A percentile compares a stretch with the other conserved stretches of the same genome.
Evolutionary conservation across 2,329 filamentous ascomycete genomes (phyloP).

Genomic region (Biscogniauxia mediterranea): DNA sequence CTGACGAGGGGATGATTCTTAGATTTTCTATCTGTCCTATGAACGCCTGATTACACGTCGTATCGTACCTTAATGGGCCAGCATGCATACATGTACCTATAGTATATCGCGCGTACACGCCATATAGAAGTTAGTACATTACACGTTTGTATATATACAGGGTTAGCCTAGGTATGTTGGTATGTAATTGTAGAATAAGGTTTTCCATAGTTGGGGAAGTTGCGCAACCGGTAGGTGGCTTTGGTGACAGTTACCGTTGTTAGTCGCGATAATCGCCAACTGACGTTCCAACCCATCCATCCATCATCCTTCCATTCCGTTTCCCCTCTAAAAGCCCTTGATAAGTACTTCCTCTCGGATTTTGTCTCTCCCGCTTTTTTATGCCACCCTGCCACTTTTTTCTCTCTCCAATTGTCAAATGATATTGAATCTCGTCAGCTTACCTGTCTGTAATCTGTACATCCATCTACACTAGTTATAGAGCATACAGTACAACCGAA

Average conservation of each 20-base stretch:
- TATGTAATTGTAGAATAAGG: neutral
- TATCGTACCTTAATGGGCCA: neutral
- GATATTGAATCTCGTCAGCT: neutral
- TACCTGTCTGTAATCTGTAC: neutral
- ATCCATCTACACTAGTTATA: neutral
- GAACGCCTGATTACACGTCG: neutral
- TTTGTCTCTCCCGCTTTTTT: no score
- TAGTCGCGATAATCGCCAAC: no score
- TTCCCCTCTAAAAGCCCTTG: no score
- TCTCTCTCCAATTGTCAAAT: neutral
- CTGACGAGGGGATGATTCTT: constrained; percentile 14
- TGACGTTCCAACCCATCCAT: no score
- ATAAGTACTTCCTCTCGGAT: no score
- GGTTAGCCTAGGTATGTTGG: no score
- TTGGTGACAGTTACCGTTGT: neutral
- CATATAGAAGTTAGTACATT: neutral
- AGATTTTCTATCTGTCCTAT: neutral
- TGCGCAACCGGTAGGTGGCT: neutral
- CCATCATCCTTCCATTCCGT: no score
- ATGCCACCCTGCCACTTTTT: neutral
- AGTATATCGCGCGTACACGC: neutral
- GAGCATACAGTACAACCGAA: no score
- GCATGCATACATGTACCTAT: no score
- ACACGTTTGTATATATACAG: neutral
- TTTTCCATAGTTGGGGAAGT: neutral